A percentile compares a stretch with the other conserved stretches of the same genome.
These are phyloP conservation scores for Cystobasidium slooffiae DNA, from an alignment of 1,284 basidiomycete genomes.

Conservation along the genomic window DNA sequence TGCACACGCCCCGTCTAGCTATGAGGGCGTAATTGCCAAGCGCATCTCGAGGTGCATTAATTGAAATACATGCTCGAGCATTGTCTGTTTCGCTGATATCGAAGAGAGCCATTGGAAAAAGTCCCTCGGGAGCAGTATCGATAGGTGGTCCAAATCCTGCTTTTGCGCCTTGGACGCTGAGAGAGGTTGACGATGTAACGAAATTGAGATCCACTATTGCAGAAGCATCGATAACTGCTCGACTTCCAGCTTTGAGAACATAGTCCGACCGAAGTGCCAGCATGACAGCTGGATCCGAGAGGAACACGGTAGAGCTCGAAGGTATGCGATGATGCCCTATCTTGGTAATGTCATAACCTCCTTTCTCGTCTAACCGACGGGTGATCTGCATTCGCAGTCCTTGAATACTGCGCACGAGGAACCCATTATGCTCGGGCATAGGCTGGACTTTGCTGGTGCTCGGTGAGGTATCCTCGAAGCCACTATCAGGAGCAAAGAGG, in stretches of 20 bases:
- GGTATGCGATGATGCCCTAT: slow-evolving; percentile 47
- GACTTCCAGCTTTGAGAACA: neutral
- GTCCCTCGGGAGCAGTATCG: neutral
- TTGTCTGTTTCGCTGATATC: neutral
- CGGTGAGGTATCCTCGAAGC: slow-evolving; percentile 29
- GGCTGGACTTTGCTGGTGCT: slow-evolving; percentile 36
- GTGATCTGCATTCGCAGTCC: slow-evolving; percentile 49
- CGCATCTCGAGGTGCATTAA: neutral
- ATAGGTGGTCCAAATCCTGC: slow-evolving; percentile 35
- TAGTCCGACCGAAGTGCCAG: slow-evolving; percentile 30
- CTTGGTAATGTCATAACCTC: slow-evolving; percentile 47
- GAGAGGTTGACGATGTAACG: slow-evolving; percentile 10
- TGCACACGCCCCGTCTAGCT: slow-evolving; percentile 49
- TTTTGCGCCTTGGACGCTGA: slow-evolving; percentile 30
- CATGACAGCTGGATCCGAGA: slow-evolving; percentile 49
- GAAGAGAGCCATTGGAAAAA: slow-evolving; percentile 7
- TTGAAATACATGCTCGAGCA: slow-evolving; percentile 1
- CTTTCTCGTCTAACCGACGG: slow-evolving; percentile 28
- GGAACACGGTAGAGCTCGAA: slow-evolving; percentile 43
- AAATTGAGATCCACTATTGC: slow-evolving; percentile 3
- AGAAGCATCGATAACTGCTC: neutral
- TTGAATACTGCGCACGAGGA: slow-evolving; percentile 45
- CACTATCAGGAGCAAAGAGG: slow-evolving; percentile 47
- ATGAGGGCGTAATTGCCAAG: slow-evolving; percentile 32
- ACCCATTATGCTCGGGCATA: slow-evolving; percentile 22